Base-by-base conservation (phyloP, 805 yeast species). In the Pichia manshurica region DNA sequence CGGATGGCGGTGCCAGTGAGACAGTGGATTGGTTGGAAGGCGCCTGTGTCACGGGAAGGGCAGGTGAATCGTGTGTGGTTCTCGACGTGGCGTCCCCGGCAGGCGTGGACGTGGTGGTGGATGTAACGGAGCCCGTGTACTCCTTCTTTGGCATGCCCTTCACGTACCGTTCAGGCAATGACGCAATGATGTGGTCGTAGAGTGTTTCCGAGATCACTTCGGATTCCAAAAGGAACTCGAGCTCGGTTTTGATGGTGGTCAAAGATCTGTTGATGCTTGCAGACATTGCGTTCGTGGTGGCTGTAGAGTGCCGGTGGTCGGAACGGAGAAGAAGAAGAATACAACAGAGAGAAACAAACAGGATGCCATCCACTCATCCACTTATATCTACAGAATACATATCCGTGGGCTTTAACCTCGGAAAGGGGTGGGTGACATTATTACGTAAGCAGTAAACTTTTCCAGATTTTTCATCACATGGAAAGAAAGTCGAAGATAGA, bases 241-340 rank as follows among this genome's bases (percentile, higher is more conserved):
- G 75, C 61, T 89, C 60, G 65, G 86, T 78, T 67, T 81, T 68
- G 52, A 88, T 69, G 5, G 84, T 83, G 1, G 89, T 78, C 52
- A 88, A 69, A 4, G 96, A 85, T 56, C 96, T 80, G 69, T 87
- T 87, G 52, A 86, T 78, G 43, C 77, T 69, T 1, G 91, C 82
- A 16, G 79, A 63, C 66, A 63, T 63, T 9, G 23, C 16, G 20
- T 33, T 33, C 12, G 12, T 17, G 36, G 9, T 8, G 9, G 36
- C 12, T 33, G 36, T 33, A n/a, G 32, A 29, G 9, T 9, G 32
- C 32, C 9, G 32, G n/a, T n/a, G n/a, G n/a, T n/a, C n/a, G n/a
- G n/a, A n/a, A n/a, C n/a, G n/a, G 23, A 37, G 28, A 19, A 37
- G 37, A 7, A 34, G 37, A 34, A 34, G 37, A 37, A 37, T 17